phyloP scores from a whole-genome alignment of 2,329 filamentous ascomycete species.

The Botrytis galanthina region DNA sequence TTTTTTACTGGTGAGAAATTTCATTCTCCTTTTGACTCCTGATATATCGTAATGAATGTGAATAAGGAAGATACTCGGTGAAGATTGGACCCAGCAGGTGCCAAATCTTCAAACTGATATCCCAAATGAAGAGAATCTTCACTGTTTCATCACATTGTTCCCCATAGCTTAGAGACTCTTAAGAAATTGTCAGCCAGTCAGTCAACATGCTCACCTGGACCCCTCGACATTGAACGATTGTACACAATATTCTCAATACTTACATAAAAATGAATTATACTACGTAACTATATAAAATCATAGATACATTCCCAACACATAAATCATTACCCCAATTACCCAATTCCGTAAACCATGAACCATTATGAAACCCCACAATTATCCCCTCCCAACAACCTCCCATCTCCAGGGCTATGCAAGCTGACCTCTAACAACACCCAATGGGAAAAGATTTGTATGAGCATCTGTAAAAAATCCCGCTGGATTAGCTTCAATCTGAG shows the following conservation, averaged over 20 bases:
- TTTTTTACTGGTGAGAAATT: neutral
- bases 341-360: neutral
- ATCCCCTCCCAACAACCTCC: neutral
- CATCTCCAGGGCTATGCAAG: constrained; percentile 35
- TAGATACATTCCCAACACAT: neutral
- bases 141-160: neutral
- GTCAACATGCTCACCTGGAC: neutral
- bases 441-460: constrained; percentile 44
- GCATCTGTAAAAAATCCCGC: constrained; percentile 49
- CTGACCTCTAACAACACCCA: constrained; percentile 50
- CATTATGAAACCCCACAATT: no score
- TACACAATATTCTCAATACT: neutral
- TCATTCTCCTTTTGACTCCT: neutral
- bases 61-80: neutral
- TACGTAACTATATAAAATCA: neutral
- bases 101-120: neutral
- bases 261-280: neutral
- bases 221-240: neutral
- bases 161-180: neutral
- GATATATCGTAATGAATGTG: neutral
- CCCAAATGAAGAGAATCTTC: neutral
- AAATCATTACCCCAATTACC: no score
- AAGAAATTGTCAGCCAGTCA: neutral
- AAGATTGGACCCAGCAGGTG: neutral
- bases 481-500: constrained; percentile 49